Percentiles rank a stretch among this genome's conserved stretches.
Conservation (phyloP, 805 yeast genomes). For the Yarrowia osloensis region DNA sequence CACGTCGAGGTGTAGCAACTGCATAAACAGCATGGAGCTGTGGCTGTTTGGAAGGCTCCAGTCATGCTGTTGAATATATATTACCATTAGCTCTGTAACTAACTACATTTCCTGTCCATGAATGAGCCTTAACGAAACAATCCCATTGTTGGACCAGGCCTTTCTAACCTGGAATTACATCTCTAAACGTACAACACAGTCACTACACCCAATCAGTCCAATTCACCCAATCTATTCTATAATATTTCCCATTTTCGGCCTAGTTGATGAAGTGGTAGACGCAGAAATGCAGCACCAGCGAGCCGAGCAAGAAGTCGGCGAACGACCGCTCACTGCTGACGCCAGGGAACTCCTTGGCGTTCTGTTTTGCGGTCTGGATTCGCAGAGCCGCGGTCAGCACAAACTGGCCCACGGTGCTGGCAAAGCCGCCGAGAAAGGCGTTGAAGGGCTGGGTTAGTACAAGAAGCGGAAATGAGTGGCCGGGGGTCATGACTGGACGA, state of each 20-base stretch:
- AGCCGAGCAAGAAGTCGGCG: slow-evolving; percentile 86
- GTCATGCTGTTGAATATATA: no score
- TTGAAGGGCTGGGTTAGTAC: slow-evolving; percentile 69
- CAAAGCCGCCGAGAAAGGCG: slow-evolving; percentile 92
- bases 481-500: not conserved
- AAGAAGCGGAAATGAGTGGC: not conserved
- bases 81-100: no score
- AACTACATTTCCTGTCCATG: no score
- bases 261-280: slow-evolving; percentile 88
- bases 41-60: no score
- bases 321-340: slow-evolving; percentile 65
- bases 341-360: slow-evolving; percentile 45
- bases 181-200: no score
- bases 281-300: slow-evolving; percentile 84
- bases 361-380: slow-evolving; percentile 59
- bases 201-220: no score
- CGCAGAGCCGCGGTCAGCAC: slow-evolving; percentile 74
- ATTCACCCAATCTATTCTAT: not conserved
- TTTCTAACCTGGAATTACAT: no score
- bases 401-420: slow-evolving; percentile 91
- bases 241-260: slow-evolving; percentile 26
- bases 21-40: no score
- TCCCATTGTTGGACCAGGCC: no score
- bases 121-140: no score
- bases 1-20: no score